Base-by-base conservation (phyloP, 441 rosid species). In the Euphorbia celastroides region DNA sequence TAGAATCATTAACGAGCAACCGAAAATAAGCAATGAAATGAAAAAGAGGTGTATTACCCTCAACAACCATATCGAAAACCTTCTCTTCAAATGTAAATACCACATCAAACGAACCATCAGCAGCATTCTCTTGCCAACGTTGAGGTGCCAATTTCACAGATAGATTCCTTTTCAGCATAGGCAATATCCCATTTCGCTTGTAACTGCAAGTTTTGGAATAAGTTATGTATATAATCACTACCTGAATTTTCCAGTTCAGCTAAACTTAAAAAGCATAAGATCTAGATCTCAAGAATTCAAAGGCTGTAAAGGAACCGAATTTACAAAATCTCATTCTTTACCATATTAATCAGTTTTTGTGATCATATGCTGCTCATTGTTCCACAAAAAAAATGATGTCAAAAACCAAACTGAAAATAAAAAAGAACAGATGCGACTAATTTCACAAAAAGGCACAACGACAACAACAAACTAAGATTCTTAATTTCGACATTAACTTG, bases 81-180 rank as follows among this genome's bases (percentile, higher is more conserved):
- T 90, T 88, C 69, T 93, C 98, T 82, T 93, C 98, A 73, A 93
- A 93, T 0, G 95, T 70, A 64, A 89, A 74, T 5, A 90, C 90
- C 25, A 90, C 82, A 74, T 89, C 90, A 62, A 93, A 90, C 34
- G 68, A 71, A 64, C 99, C 99, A 79, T 91, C 97, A 11, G 84
- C 82, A 73, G 87, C 90, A 77, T 90, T 93, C 19, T 90, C 93
- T 78, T 93, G 96, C 97, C 98, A 93, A 17, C 96, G 87, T 62
- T 93, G 98, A 0, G 98, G 98, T 41, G 97, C 95, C 60, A 83
- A 72, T 75, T 91, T 91, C 60, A 89, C 92, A 13, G 82, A 65
- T 27, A 72, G 70, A 74, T 93, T 93, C 73, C 98, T 87, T 73
- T 93, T 91, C 68, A 93, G 90, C 97, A 89, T 90, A 17, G 92